phyloP scores from a whole-genome alignment of 768 basidiomycete species.

The Termitomyces sp. region DNA sequence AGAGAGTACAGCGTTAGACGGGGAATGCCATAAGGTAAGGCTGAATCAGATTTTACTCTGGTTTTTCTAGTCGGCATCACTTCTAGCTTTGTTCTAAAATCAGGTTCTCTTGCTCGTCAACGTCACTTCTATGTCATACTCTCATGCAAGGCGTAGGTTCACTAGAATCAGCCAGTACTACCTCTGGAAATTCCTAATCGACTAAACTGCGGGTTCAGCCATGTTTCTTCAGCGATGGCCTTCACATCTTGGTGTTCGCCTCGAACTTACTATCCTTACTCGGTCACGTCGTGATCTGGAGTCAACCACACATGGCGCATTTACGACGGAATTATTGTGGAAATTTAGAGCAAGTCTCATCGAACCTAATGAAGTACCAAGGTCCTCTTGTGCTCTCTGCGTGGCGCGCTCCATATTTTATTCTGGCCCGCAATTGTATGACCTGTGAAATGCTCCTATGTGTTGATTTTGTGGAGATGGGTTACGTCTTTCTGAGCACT shows the following conservation, averaged over 20 bases:
- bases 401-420: background rate
- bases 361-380: background rate
- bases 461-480: background rate
- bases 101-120: no score
- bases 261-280: background rate
- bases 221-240: background rate
- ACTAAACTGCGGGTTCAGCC: no score
- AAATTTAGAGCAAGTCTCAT: background rate
- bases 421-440: background rate
- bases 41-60: no score
- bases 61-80: no score
- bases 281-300: no score
- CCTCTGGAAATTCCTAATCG: no score
- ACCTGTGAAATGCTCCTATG: background rate
- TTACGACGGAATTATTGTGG: background rate
- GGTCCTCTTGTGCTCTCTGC: background rate
- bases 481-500: background rate
- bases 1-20: no score
- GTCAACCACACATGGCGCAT: no score
- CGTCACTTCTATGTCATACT: background rate
- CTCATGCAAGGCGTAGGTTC: background rate
- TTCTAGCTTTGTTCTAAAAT: no score
- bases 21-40: no score
- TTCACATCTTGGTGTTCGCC: no score
- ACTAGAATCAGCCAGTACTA: no score